Conservation (phyloP, 495 filamentous ascomycete genomes). For the Aspergillus sclerotioniger region DNA sequence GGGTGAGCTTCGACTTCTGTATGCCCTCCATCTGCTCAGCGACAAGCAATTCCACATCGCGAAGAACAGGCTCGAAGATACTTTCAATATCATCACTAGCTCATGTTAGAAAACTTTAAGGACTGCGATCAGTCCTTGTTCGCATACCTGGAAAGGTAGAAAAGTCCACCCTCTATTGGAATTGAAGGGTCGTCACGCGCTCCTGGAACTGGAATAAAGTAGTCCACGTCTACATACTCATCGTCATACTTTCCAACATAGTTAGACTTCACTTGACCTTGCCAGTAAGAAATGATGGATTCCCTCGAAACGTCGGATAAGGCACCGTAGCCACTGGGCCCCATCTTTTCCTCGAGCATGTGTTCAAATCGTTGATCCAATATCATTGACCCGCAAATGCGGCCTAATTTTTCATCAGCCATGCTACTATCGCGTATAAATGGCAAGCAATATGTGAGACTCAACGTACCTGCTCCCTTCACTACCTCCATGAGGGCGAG, state of each 20-base stretch:
- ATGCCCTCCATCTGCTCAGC: slow-evolving; percentile 53
- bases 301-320: slow-evolving; percentile 14
- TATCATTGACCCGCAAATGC: slow-evolving; percentile 55
- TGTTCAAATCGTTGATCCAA: slow-evolving; percentile 51
- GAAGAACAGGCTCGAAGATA: slow-evolving; percentile 58
- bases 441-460: not conserved
- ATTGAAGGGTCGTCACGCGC: slow-evolving; percentile 13
- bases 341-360: slow-evolving; percentile 36
- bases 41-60: slow-evolving; percentile 57
- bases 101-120: not conserved
- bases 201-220: slow-evolving; percentile 24
- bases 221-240: slow-evolving; percentile 15
- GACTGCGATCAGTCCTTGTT: too few relatives aligned
- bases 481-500: slow-evolving; percentile 19
- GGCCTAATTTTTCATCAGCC: slow-evolving; percentile 27
- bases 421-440: not conserved
- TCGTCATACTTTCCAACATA: slow-evolving; percentile 9
- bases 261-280: slow-evolving; percentile 24
- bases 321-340: slow-evolving; percentile 5
- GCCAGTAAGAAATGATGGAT: slow-evolving; percentile 22
- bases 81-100: slow-evolving; percentile 39
- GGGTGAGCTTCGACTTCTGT: not conserved
- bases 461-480: slow-evolving; percentile 26
- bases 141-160: slow-evolving; percentile 22
- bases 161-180: slow-evolving; percentile 16